Evolutionary conservation across 2,329 filamentous ascomycete species (phyloP).

Genomic region (Sporothrix brunneoviolacea): DNA sequence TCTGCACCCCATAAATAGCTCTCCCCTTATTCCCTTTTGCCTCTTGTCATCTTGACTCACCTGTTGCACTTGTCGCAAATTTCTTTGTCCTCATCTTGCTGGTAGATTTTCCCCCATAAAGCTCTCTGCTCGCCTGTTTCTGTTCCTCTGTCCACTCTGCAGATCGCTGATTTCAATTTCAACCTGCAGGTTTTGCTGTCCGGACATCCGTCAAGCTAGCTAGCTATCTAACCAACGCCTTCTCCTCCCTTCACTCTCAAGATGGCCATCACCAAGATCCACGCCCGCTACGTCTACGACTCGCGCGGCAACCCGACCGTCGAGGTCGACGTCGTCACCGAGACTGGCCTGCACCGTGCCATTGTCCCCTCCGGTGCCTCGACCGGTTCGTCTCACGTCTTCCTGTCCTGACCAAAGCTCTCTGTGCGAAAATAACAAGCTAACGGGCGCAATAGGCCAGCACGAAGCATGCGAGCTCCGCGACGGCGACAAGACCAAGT

Average conservation of each 20-base stretch:
- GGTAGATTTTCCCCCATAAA: slow-evolving; percentile 6
- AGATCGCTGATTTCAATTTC: no score
- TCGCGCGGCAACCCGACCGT: slow-evolving; percentile 98
- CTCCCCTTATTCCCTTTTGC: background rate
- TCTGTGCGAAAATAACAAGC: no score
- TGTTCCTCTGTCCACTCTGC: background rate
- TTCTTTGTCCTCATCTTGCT: background rate
- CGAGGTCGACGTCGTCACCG: slow-evolving; percentile 94
- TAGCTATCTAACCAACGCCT: background rate
- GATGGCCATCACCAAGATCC: slow-evolving; percentile 88
- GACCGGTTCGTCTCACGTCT: slow-evolving; percentile 58
- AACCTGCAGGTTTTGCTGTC: slow-evolving; percentile 3
- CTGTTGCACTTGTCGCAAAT: background rate
- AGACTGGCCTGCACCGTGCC: slow-evolving; percentile 92
- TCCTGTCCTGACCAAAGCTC: no score
- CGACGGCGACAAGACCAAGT: slow-evolving; percentile 81
- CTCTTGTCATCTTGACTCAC: slow-evolving; percentile 1
- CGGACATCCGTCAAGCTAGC: slow-evolving; percentile 10
- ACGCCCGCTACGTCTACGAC: slow-evolving; percentile 95
- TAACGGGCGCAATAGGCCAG: no score
- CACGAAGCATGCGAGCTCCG: slow-evolving; percentile 89
- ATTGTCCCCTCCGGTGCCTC: slow-evolving; percentile 97
- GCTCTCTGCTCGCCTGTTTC: background rate
- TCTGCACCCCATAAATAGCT: slow-evolving; percentile 3
- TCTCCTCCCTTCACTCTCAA: slow-evolving; percentile 31